Base-by-base conservation (phyloP, 2,329 filamentous ascomycete species). In the Penicillium sclerotigenum region DNA sequence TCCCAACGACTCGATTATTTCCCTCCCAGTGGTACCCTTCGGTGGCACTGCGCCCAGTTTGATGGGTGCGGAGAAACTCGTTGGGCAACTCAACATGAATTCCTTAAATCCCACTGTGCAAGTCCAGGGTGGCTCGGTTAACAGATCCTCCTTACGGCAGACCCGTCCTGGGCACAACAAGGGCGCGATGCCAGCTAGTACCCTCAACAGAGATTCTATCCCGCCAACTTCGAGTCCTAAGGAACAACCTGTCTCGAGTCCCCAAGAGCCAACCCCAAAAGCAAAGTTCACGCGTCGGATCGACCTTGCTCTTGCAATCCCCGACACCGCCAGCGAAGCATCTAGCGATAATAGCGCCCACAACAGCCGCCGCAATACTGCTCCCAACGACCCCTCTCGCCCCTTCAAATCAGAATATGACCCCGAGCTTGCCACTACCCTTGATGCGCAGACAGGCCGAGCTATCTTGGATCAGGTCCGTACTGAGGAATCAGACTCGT, bases 41-140 rank as follows among this genome's bases (percentile, higher is more conserved):
- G 65, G 68, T 55, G 69, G 69, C 50, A 74, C 75, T 53, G 75
- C 77, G 50, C 70, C 75, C 56, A 80, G 78, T 65, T 68, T 80
- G 54, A 70, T 77, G 67, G 78, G 78, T 48, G 73, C 77, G 56
- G 78, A 80, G 68, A 74, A 74, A 26, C 73, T 79, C 52, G 75
- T 80, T 62, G 73, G 74, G 59, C 72, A 76, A 60, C 69, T 80
- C 57, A 75, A 79, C 54, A 79, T 80, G 76, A 73, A 74, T 51
- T 78, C 77, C 58, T 73, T 72, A 56, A 68, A 71, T 60, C 70
- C 70, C 58, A 65, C 66, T 54, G 58, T 65, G 31, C 67, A 67
- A 47, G 66, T 65, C 38, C 69, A 65, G 50, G 66, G 67, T 56
- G 67, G 61, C 40, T 40, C 57, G 33, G 50, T 64, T 61, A 65